Percentiles rank a stretch among this genome's conserved stretches.
Conservation (phyloP, 306 rosid species). For the Acacia crassicarpa region DNA sequence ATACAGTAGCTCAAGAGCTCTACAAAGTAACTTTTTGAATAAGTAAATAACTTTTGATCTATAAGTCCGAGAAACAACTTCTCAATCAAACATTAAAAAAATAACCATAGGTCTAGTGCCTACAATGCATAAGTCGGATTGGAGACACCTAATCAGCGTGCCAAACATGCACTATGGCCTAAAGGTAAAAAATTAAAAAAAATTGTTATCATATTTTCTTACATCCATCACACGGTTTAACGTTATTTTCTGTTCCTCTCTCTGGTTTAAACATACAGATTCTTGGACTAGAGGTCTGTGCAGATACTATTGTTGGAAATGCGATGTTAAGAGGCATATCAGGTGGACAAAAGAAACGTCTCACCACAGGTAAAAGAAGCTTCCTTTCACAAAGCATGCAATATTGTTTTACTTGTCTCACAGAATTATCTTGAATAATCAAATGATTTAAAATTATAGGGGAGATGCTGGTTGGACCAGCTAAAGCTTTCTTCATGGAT, state of each 20-base stretch:
- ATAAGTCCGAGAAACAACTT: too few relatives aligned
- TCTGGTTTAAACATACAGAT: slow-evolving; percentile 31
- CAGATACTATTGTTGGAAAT: slow-evolving; percentile 58
- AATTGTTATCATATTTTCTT: slow-evolving; percentile 1
- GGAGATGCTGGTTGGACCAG: slow-evolving; percentile 63
- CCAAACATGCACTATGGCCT: slow-evolving; percentile 39
- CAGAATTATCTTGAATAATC: background rate
- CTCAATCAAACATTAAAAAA: too few relatives aligned
- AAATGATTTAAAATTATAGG: slow-evolving; percentile 28
- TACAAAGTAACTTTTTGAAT: too few relatives aligned
- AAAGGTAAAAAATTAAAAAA: slow-evolving; percentile 48
- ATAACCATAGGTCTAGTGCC: too few relatives aligned
- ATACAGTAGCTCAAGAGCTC: too few relatives aligned
- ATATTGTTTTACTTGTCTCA: background rate
- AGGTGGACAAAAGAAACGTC: slow-evolving; percentile 62
- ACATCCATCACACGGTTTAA: background rate
- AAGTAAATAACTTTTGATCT: too few relatives aligned
- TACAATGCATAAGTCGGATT: too few relatives aligned
- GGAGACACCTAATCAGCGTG: too few relatives aligned
- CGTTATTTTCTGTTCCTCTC: background rate
- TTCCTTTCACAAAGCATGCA: background rate
- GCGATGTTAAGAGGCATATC: slow-evolving; percentile 50
- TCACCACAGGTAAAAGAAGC: slow-evolving; percentile 53
- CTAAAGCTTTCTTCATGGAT: slow-evolving; percentile 61
- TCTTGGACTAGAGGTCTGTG: slow-evolving; percentile 54